These are phyloP conservation scores for Sporothrix mexicana DNA, from an alignment of 2,329 filamentous ascomycete species.

Conservation along the genomic window DNA sequence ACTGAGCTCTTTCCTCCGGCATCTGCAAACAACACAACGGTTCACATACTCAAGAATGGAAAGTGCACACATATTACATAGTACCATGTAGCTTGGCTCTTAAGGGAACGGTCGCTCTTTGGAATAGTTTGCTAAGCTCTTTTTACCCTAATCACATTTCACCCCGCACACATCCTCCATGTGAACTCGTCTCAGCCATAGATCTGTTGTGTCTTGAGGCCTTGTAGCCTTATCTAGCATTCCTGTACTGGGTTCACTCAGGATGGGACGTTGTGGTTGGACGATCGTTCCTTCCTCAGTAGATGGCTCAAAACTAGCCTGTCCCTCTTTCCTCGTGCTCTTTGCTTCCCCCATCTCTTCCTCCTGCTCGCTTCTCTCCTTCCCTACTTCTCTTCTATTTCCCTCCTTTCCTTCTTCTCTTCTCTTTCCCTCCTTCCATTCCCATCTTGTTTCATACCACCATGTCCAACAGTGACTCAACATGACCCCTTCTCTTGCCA, in stretches of 20 bases:
- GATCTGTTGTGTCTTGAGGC: too few relatives aligned
- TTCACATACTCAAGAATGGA: not conserved
- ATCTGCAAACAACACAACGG: not conserved
- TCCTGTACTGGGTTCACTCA: not conserved
- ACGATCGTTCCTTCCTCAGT: conserved; percentile 26
- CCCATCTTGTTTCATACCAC: not conserved
- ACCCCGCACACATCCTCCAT: not conserved
- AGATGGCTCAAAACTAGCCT: not conserved
- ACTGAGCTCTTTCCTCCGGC: conserved; percentile 19
- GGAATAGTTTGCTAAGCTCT: not conserved
- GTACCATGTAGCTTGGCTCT: not conserved
- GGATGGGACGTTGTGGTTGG: not conserved
- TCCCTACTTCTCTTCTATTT: not conserved
- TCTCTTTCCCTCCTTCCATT: conserved; percentile 35
- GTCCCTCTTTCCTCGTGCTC: conserved; percentile 3
- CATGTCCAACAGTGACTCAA: not conserved
- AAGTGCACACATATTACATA: not conserved
- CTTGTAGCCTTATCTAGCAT: not conserved
- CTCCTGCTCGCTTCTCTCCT: not conserved
- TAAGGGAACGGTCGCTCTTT: not conserved
- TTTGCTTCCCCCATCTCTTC: too few relatives aligned
- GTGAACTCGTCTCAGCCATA: not conserved
- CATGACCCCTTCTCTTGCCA: not conserved
- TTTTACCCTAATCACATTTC: not conserved
- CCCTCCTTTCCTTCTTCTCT: conserved; percentile 39